Percentiles rank a stretch among this genome's conserved stretches.
Conservation (phyloP, 805 yeast species). For the Saccharomyces mikatae region DNA sequence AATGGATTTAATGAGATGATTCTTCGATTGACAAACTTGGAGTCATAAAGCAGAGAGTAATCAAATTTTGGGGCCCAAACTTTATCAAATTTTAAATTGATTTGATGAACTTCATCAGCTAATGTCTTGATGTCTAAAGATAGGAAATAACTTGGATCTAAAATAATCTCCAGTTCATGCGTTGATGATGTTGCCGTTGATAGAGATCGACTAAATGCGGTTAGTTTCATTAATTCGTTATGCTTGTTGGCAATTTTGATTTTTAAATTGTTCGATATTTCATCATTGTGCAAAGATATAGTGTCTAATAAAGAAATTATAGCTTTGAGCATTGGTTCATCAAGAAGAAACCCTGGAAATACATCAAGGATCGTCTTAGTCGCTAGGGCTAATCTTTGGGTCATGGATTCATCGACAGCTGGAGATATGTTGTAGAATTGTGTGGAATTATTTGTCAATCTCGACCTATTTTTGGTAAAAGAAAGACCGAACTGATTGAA, state of each 20-base stretch:
- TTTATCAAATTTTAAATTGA: constrained; percentile 56
- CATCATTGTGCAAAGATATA: constrained; percentile 41
- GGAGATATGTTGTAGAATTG: constrained; percentile 25
- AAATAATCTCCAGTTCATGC: constrained; percentile 11
- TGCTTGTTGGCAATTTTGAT: constrained; percentile 45
- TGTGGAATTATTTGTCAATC: constrained; percentile 13
- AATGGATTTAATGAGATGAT: constrained; percentile 57
- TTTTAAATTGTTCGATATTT: constrained; percentile 46
- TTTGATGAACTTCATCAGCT: constrained; percentile 55
- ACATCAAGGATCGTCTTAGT: constrained; percentile 49
- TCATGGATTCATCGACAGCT: constrained; percentile 34
- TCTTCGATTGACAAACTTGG: constrained; percentile 23
- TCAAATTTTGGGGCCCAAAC: constrained; percentile 78
- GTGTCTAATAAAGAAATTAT: constrained; percentile 45
- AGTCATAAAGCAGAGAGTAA: constrained; percentile 61
- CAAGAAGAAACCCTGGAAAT: constrained; percentile 64
- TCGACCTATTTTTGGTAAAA: constrained; percentile 26
- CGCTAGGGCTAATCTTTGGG: constrained; percentile 45
- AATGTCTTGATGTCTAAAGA: constrained; percentile 44
- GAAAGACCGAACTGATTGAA: constrained; percentile 37
- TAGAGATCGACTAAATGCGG: constrained; percentile 16
- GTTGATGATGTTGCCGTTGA: constrained; percentile 5
- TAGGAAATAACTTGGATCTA: constrained; percentile 42
- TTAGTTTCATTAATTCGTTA: constrained; percentile 34
- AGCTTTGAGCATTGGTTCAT: constrained; percentile 50